Conservation (phyloP, 2,329 filamentous ascomycete genomes). For the Ceratocystis cacaofunesta region DNA sequence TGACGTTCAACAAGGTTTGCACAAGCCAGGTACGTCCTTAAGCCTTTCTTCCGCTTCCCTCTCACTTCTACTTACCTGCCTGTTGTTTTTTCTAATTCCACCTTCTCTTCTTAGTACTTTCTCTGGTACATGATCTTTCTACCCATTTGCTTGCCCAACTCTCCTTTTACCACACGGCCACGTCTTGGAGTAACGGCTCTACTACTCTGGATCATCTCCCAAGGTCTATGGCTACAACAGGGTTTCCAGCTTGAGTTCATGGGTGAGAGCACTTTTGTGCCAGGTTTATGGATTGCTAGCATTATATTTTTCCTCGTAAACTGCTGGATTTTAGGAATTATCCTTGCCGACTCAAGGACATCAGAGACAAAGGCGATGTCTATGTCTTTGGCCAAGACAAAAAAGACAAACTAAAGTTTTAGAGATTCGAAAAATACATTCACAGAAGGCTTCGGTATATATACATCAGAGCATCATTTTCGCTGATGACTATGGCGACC, state of each 20-base stretch:
- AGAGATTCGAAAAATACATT: not conserved
- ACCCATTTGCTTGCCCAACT: slow-evolving; percentile 75
- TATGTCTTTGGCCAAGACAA: not conserved
- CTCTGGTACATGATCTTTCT: slow-evolving; percentile 94
- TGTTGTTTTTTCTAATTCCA: not conserved
- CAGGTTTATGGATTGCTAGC: slow-evolving; percentile 64
- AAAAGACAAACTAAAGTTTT: not conserved
- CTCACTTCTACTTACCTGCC: not conserved
- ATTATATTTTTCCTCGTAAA: slow-evolving; percentile 74
- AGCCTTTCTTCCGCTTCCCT: not conserved
- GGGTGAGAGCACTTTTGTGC: slow-evolving; percentile 68
- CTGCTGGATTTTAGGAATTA: slow-evolving; percentile 69
- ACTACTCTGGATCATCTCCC: slow-evolving; percentile 57
- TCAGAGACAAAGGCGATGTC: not conserved
- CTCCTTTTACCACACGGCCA: slow-evolving; percentile 50
- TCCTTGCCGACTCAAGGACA: slow-evolving; percentile 49
- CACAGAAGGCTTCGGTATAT: not conserved
- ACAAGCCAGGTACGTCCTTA: slow-evolving; percentile 65
- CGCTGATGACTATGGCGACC: not conserved
- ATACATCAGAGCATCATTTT: not conserved
- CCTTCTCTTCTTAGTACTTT: slow-evolving; percentile 54
- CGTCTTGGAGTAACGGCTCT: slow-evolving; percentile 50
- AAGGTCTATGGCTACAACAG: slow-evolving; percentile 63
- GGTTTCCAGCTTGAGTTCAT: slow-evolving; percentile 66
- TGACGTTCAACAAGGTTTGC: slow-evolving; percentile 97